Conservation (phyloP, 164 flowering plant species). For the Sedum album region DNA sequence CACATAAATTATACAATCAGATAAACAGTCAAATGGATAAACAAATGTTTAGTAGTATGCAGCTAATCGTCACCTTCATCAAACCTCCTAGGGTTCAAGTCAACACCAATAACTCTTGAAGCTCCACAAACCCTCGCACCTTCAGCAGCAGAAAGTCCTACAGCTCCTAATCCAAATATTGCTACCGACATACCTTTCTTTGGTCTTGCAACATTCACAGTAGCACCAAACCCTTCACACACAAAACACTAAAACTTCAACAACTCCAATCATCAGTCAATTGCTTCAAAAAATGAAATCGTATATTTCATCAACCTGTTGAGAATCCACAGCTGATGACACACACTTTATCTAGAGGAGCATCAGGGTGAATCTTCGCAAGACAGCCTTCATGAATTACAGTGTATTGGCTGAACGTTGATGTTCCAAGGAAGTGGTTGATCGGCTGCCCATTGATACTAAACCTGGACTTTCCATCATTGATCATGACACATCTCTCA, state of each 20-base stretch:
- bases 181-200: constrained; percentile 41
- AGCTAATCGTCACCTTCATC: constrained; percentile 20
- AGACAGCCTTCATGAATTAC: constrained; percentile 32
- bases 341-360: constrained; percentile 44
- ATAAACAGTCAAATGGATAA: not conserved
- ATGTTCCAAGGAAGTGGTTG: constrained; percentile 36
- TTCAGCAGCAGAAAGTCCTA: constrained; percentile 53
- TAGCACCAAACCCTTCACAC: constrained; percentile 39
- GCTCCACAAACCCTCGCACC: constrained; percentile 41
- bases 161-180: constrained; percentile 45
- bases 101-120: constrained; percentile 39
- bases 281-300: not conserved
- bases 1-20: not conserved
- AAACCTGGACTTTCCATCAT: constrained; percentile 29
- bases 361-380: constrained; percentile 41
- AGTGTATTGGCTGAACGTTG: constrained; percentile 41
- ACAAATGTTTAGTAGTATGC: not conserved
- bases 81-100: constrained; percentile 27
- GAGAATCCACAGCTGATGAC: constrained; percentile 38
- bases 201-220: constrained; percentile 48
- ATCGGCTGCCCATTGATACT: constrained; percentile 27
- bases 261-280: not conserved
- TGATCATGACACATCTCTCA: constrained; percentile 30
- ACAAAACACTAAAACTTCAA: not conserved
- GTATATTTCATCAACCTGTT: constrained; percentile 21